phyloP scores from a whole-genome alignment of 78 protist species.

The Dictyostelium firmibasis region DNA sequence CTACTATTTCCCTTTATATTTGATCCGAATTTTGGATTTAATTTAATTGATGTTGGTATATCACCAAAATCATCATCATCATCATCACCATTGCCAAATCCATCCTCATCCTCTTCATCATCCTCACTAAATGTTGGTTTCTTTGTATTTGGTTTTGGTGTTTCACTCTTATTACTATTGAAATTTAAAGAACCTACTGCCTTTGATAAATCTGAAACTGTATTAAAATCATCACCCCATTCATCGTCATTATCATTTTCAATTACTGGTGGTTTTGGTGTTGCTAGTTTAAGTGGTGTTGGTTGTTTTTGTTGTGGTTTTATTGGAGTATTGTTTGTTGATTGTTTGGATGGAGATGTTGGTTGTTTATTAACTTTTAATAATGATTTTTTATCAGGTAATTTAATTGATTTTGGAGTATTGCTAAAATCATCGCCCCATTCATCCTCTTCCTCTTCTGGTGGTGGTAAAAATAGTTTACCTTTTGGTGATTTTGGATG shows the following conservation, averaged over 20 bases:
- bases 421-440: conserved; percentile 73
- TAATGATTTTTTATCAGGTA: conserved; percentile 41
- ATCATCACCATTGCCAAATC: conserved; percentile 26
- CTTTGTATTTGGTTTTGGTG: not conserved
- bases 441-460: conserved; percentile 71
- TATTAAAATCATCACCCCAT: conserved; percentile 82
- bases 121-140: not conserved
- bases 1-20: not conserved
- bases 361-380: not conserved
- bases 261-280: not conserved
- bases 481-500: conserved; percentile 65
- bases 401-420: conserved; percentile 68
- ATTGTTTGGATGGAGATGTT: not conserved
- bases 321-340: not conserved
- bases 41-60: conserved; percentile 58
- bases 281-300: conserved; percentile 41
- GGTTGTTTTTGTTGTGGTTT: not conserved
- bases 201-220: conserved; percentile 57
- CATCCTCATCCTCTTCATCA: not conserved
- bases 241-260: conserved; percentile 61
- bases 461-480: conserved; percentile 36
- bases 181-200: not conserved
- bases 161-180: conserved; percentile 12
- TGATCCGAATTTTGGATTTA: conserved; percentile 18
- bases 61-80: conserved; percentile 34